Conservation (phyloP, 1,284 basidiomycete genomes). For the Ustilago sp. region DNA sequence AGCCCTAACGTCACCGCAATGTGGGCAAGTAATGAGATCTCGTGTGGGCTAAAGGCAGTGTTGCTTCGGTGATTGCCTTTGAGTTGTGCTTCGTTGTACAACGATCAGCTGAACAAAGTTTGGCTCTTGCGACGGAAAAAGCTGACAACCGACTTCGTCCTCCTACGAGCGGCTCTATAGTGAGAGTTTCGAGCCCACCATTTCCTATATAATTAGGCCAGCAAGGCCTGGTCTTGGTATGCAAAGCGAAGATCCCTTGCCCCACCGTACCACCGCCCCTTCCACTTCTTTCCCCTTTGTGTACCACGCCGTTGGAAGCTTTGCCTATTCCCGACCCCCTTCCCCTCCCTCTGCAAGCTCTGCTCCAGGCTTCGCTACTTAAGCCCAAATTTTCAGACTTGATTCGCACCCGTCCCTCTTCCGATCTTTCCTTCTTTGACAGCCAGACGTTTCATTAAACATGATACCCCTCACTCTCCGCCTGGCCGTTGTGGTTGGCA, state of each 20-base stretch:
- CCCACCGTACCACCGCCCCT: not conserved
- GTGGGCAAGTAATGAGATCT: not conserved
- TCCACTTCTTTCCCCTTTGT: not conserved
- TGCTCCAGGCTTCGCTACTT: not conserved
- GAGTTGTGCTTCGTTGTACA: not conserved
- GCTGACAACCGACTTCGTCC: not conserved
- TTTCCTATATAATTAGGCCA: not conserved
- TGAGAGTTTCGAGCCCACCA: not conserved
- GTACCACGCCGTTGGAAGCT: not conserved
- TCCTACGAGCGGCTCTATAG: not conserved
- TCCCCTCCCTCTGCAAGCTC: not conserved
- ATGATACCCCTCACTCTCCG: constrained; percentile 20
- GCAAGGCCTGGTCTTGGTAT: not conserved
- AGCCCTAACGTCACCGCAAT: not conserved
- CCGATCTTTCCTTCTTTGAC: not conserved
- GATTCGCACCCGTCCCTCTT: not conserved
- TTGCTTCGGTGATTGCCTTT: not conserved
- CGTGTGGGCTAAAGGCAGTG: not conserved
- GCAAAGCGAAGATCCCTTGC: not conserved
- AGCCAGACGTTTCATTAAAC: not conserved
- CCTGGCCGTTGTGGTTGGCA: constrained; percentile 21
- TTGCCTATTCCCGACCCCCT: not conserved
- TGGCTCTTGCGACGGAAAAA: not conserved
- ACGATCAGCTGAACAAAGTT: not conserved
- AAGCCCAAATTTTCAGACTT: not conserved